A percentile compares a stretch with the other conserved stretches of the same genome.
phyloP scores from a whole-genome alignment of 768 basidiomycete genomes.

The Mycena vitilis region DNA sequence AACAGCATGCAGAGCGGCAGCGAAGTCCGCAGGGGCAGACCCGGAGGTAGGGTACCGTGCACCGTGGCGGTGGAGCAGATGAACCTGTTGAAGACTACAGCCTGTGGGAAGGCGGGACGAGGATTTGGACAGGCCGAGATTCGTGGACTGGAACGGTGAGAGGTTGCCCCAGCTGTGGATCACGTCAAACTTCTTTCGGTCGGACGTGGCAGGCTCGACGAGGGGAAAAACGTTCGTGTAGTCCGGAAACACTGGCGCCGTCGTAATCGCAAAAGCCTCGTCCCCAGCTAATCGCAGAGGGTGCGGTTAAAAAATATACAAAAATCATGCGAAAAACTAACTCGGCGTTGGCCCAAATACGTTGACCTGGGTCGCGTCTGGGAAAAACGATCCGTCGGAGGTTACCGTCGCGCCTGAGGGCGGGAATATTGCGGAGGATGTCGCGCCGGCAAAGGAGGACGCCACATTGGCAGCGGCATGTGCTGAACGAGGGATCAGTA shows the following conservation, averaged over 20 bases:
- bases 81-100: conserved; percentile 61
- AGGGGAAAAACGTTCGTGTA: conserved; percentile 56
- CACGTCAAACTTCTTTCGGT: conserved; percentile 57
- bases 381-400: conserved; percentile 53
- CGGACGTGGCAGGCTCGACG: conserved; percentile 50
- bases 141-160: conserved; percentile 62
- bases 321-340: conserved; percentile 38
- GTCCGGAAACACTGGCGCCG: conserved; percentile 54
- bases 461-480: conserved; percentile 1
- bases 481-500: neutral
- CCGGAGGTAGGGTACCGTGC: conserved; percentile 68
- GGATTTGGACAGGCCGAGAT: conserved; percentile 59
- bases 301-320: neutral
- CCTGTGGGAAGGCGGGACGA: conserved; percentile 59
- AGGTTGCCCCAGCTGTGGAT: conserved; percentile 61
- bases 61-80: conserved; percentile 78
- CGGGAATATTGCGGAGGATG: conserved; percentile 54
- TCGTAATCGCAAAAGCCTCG: conserved; percentile 54
- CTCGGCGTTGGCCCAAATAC: conserved; percentile 62
- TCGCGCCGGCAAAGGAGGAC: conserved; percentile 58
- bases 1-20: conserved; percentile 57
- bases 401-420: conserved; percentile 53
- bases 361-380: conserved; percentile 54
- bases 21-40: conserved; percentile 57
- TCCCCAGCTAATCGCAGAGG: conserved; percentile 50